phyloP scores from a whole-genome alignment of 2,329 filamentous ascomycete genomes.

The Aspergillus novofumigatus region DNA sequence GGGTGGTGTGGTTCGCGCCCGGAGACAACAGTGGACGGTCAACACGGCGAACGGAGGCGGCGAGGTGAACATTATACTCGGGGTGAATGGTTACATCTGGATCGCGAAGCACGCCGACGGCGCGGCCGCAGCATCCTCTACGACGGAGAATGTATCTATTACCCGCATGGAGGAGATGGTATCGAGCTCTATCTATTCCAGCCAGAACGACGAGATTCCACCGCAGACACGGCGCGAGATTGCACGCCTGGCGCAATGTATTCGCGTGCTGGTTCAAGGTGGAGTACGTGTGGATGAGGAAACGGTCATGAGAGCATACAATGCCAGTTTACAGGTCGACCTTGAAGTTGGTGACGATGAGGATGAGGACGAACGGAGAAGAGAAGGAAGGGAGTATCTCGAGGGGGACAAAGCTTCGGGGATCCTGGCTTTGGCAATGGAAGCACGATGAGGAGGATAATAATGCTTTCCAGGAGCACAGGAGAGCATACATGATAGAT shows the following conservation, averaged over 20 bases:
- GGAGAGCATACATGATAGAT: conserved; percentile 4
- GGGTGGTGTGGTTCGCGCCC: conserved; percentile 73
- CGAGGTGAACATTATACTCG: conserved; percentile 78
- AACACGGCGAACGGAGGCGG: conserved; percentile 41
- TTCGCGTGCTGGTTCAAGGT: conserved; percentile 76
- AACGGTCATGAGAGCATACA: conserved; percentile 76
- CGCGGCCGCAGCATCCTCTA: conserved; percentile 36
- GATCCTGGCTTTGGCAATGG: conserved; percentile 32
- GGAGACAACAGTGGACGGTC: conserved; percentile 85
- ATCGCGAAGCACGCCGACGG: conserved; percentile 76
- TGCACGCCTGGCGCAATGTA: conserved; percentile 73
- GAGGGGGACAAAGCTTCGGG: conserved; percentile 38
- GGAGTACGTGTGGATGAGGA: conserved; percentile 86
- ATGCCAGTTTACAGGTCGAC: conserved; percentile 69
- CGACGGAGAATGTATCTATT: conserved; percentile 58
- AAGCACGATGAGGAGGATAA: conserved; percentile 7
- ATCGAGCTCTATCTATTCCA: conserved; percentile 82
- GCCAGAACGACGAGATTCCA: conserved; percentile 84
- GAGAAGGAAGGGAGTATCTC: conserved; percentile 40
- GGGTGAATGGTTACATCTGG: conserved; percentile 97
- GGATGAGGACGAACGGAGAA: conserved; percentile 26
- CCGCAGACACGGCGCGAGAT: conserved; percentile 81
- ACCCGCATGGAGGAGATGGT: conserved; percentile 85
- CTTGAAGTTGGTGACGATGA: conserved; percentile 40
- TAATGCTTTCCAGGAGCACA: background rate